Evolutionary conservation across 1,284 basidiomycete species (phyloP).

Genomic region (Papiliotrema nemorosa): DNA sequence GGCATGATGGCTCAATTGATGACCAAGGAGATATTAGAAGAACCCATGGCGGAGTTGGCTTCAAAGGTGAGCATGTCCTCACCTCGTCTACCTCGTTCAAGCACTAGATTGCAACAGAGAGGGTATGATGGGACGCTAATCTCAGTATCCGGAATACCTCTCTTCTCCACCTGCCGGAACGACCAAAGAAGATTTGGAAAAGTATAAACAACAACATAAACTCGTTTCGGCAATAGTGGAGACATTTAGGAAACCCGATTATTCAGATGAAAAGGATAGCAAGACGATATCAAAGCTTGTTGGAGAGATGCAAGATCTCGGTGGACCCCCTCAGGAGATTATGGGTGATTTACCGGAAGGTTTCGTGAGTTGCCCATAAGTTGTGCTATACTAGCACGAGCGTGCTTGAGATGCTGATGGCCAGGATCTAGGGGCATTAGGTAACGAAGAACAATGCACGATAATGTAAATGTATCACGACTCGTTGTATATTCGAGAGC

Average conservation of each 20-base stretch:
- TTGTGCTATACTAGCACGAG: background rate
- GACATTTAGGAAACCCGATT: constrained; percentile 67
- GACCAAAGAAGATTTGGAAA: constrained; percentile 63
- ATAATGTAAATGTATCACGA: constrained; percentile 28
- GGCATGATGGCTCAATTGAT: constrained; percentile 91
- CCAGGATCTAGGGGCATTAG: constrained; percentile 42
- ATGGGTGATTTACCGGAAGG: constrained; percentile 88
- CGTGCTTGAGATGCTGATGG: too few relatives aligned
- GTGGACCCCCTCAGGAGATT: constrained; percentile 82
- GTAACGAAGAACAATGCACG: constrained; percentile 39
- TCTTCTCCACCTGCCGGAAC: constrained; percentile 53
- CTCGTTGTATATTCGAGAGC: background rate
- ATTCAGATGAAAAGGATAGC: constrained; percentile 59
- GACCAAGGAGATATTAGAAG: constrained; percentile 89
- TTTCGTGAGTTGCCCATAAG: constrained; percentile 50
- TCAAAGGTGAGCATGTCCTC: constrained; percentile 64
- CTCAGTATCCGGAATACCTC: constrained; percentile 79
- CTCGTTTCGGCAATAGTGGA: constrained; percentile 67
- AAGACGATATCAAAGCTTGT: constrained; percentile 42
- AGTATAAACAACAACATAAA: constrained; percentile 66
- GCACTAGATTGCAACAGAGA: background rate
- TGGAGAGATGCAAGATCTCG: constrained; percentile 54
- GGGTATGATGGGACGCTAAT: background rate
- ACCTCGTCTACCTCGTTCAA: constrained; percentile 2
- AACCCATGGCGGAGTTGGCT: constrained; percentile 82